Conservation (phyloP, 2,329 filamentous ascomycete genomes). For the Pseudocercospora fuligena region DNA sequence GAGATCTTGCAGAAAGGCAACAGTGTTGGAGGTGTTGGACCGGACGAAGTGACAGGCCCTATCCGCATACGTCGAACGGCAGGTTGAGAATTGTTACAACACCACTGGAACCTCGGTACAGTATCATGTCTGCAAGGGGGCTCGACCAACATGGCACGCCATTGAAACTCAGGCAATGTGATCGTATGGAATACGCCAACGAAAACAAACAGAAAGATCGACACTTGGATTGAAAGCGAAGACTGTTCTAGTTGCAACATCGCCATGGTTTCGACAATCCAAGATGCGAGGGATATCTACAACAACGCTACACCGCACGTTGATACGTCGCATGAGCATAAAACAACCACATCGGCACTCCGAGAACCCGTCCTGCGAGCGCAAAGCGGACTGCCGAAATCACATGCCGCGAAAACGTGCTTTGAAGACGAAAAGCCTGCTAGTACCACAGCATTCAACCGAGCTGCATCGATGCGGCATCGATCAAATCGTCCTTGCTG, state of each 20-base stretch:
- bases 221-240: neutral
- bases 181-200: neutral
- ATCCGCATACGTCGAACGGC: slow-evolving; percentile 48
- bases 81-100: slow-evolving; percentile 9
- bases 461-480: slow-evolving; percentile 26
- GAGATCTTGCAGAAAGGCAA: slow-evolving; percentile 57
- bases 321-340: neutral
- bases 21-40: slow-evolving; percentile 39
- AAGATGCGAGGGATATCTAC: neutral
- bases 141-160: neutral
- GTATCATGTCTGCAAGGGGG: slow-evolving; percentile 16
- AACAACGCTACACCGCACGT: neutral
- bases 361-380: neutral
- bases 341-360: neutral
- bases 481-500: slow-evolving; percentile 16
- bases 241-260: neutral
- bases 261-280: neutral
- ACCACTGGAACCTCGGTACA: neutral
- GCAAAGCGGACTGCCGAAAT: neutral
- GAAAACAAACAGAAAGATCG: neutral
- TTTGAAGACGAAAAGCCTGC: neutral
- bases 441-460: slow-evolving; percentile 5
- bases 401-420: neutral
- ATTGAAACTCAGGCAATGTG: neutral
- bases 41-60: slow-evolving; percentile 51